These are phyloP conservation scores for Skeletonema tropicum DNA, from an alignment of 108 stramenopile species.

Conservation along the genomic window DNA sequence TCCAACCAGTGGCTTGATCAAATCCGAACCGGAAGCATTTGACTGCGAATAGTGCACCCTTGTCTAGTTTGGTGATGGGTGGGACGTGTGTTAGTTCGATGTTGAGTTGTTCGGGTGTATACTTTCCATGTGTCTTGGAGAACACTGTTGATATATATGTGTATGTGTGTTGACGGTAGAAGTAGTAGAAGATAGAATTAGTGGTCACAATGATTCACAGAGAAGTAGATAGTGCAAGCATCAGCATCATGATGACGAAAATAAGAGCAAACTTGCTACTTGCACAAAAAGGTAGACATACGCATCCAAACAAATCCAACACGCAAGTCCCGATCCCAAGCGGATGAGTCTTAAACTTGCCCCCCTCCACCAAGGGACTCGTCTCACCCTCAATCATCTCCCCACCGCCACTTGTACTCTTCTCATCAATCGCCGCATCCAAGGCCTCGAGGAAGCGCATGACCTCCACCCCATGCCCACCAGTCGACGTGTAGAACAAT, in stretches of 20 bases:
- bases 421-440: constrained; percentile 43
- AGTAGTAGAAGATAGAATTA: neutral
- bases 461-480: constrained; percentile 58
- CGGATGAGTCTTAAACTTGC: constrained; percentile 40
- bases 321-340: constrained; percentile 53
- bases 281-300: too few species aligned
- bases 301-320: too few species aligned
- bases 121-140: constrained; percentile 68
- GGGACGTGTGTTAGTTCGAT: constrained; percentile 68
- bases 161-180: too few species aligned
- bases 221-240: too few species aligned
- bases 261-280: too few species aligned
- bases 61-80: constrained; percentile 57
- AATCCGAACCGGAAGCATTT: constrained; percentile 67
- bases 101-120: constrained; percentile 71
- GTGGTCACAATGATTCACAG: too few species aligned
- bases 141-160: constrained; percentile 18
- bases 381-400: neutral
- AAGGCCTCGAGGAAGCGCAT: constrained; percentile 72
- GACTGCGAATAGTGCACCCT: constrained; percentile 59
- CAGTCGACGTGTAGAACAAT: constrained; percentile 68
- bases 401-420: neutral
- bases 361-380: constrained; percentile 9
- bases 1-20: constrained; percentile 76
- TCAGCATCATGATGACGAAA: too few species aligned